Conservation (phyloP, 805 yeast genomes). For the Candida manassasensis region DNA sequence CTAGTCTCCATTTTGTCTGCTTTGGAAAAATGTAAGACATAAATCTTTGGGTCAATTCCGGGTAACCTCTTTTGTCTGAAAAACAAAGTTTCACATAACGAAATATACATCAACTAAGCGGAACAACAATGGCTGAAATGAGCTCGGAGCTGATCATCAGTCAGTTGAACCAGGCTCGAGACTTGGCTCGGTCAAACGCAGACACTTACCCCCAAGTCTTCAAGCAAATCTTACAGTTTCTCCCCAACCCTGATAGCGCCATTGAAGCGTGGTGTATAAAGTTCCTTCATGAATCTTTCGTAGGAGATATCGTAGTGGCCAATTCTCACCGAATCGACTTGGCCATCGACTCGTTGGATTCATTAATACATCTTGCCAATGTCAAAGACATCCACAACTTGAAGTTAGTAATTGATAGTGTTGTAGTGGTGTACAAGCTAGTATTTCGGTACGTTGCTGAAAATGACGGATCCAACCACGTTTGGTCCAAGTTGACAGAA, state of each 20-base stretch:
- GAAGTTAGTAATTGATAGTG: slow-evolving; percentile 28
- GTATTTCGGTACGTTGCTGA: slow-evolving; percentile 44
- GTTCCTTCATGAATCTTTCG: slow-evolving; percentile 36
- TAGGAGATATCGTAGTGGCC: slow-evolving; percentile 20
- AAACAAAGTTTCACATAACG: too few relatives aligned
- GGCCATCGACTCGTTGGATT: slow-evolving; percentile 37
- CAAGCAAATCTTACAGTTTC: slow-evolving; percentile 38
- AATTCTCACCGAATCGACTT: slow-evolving; percentile 30
- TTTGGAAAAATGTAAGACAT: too few relatives aligned
- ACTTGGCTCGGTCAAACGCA: slow-evolving; percentile 26
- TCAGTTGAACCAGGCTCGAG: slow-evolving; percentile 36
- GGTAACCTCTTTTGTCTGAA: too few relatives aligned
- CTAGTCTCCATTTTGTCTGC: too few relatives aligned
- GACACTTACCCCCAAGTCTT: slow-evolving; percentile 38
- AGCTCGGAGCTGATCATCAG: slow-evolving; percentile 16
- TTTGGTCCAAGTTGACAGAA: slow-evolving; percentile 53
- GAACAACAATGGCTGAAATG: slow-evolving; percentile 1
- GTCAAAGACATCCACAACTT: slow-evolving; percentile 28
- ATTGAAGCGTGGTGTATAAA: slow-evolving; percentile 39
- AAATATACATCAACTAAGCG: too few relatives aligned
- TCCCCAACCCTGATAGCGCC: slow-evolving; percentile 26
- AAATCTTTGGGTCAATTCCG: too few relatives aligned
- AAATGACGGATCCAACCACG: slow-evolving; percentile 39
- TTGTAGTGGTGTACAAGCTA: slow-evolving; percentile 39
- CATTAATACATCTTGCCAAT: slow-evolving; percentile 23